phyloP scores from a whole-genome alignment of 495 filamentous ascomycete genomes.

The Podospora pseudocomata region DNA sequence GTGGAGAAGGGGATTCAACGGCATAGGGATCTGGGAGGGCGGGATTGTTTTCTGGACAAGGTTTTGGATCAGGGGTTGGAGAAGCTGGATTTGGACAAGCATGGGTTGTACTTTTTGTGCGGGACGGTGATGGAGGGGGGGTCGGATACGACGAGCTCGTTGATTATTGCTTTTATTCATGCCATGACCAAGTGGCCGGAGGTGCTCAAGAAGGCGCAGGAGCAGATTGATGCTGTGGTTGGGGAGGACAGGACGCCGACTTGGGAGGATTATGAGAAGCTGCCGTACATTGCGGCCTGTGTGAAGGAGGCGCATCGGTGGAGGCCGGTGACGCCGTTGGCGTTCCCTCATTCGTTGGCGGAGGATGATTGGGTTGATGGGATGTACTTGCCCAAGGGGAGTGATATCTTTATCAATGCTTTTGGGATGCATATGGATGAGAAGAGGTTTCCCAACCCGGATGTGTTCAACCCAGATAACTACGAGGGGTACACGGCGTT shows the following conservation, averaged over 20 bases:
- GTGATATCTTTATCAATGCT: conserved; percentile 43
- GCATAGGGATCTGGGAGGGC: conserved; percentile 15
- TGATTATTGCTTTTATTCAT: conserved; percentile 40
- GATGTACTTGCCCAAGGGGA: conserved; percentile 42
- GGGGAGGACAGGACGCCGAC: conserved; percentile 35
- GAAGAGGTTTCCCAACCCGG: conserved; percentile 38
- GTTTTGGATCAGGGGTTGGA: conserved; percentile 42
- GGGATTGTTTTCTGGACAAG: conserved; percentile 41
- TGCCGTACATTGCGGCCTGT: conserved; percentile 42
- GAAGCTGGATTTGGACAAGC: conserved; percentile 36
- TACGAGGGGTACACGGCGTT: conserved; percentile 36
- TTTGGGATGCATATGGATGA: conserved; percentile 38
- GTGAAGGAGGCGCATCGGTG: conserved; percentile 43
- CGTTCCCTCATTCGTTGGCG: conserved; percentile 32
- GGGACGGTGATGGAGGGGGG: conserved; percentile 46
- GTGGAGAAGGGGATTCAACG: conserved; percentile 22
- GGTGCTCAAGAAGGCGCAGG: conserved; percentile 32
- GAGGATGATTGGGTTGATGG: conserved; percentile 42
- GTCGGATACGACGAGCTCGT: conserved; percentile 41
- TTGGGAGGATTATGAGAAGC: conserved; percentile 34
- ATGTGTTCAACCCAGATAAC: conserved; percentile 44
- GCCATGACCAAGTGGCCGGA: conserved; percentile 44
- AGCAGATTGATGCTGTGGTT: conserved; percentile 28
- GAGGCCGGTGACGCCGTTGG: conserved; percentile 35
- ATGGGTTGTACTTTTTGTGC: conserved; percentile 39